Base-by-base conservation (phyloP, 805 yeast genomes). In the Metschnikowia santaceciliae region DNA sequence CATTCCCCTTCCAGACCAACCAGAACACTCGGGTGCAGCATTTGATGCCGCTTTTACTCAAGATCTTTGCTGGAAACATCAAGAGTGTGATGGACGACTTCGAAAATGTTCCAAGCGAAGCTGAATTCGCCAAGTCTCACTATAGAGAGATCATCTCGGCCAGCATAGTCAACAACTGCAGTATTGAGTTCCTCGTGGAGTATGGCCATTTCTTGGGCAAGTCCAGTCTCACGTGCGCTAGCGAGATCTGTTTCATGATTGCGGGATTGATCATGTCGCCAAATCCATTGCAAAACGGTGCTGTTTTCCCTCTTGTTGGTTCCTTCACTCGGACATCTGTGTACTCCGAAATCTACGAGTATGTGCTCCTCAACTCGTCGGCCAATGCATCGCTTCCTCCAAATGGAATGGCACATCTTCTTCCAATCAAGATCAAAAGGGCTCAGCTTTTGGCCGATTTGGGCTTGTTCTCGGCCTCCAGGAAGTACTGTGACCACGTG, bases 291-390 rank as follows among this genome's bases (percentile, higher is more conserved):
- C 62, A 61, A 15, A 60, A 67, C 8, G 69, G 71, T 19, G 68
- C 53, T 1, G 54, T 59, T 6, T 80, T 80, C 52, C 58, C 71
- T 1, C 58, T 63, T 35, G 67, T 81, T 17, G 80, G 80, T 2
- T 68, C 68, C 6, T 63, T 58, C 48, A 60, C 61, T 4, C 67
- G 50, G 46, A 62, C 62, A 54, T 59, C 48, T 1, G 62, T 84
- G 26, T 75, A 86, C 61, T 81, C 86, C 4, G 96, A 89, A 62
- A 66, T 87, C 4, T 88, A 84, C 61, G 96, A 89, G 64, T 84
- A 72, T 59, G 63, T 74, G 6, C 63, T 75, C 36, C 60, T 63
- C 14, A 43, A 47, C 40, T 61, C 71, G 2, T 13, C 56, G 2
- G 17, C 38, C 11, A 55, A 70, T 1, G 58, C 62, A 0, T 46